Conservation (phyloP, 1,284 basidiomycete genomes). For the Flammula alnicola region DNA sequence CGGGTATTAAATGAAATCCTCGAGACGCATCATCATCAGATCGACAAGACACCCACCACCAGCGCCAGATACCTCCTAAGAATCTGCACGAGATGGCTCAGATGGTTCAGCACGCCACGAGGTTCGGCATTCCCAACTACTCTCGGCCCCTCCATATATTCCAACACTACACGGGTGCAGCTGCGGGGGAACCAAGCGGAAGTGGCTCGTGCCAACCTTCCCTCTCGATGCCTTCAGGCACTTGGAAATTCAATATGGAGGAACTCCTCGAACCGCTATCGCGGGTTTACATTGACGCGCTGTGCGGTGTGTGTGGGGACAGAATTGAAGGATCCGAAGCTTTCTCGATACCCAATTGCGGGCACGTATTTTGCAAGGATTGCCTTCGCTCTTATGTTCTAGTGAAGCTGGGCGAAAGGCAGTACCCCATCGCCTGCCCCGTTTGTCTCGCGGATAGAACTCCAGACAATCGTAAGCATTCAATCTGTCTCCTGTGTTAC, state of each 20-base stretch:
- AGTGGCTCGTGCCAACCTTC: not conserved
- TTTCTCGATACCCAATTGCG: slow-evolving; percentile 45
- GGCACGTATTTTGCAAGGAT: slow-evolving; percentile 57
- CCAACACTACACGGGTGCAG: too few species aligned
- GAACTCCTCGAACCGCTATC: not conserved
- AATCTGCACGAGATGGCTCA: too few species aligned
- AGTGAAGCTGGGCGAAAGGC: slow-evolving; percentile 54
- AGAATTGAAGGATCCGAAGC: not conserved
- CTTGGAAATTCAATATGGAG: not conserved
- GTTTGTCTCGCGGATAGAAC: slow-evolving; percentile 46
- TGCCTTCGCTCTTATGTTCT: slow-evolving; percentile 53
- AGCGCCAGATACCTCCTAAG: too few species aligned
- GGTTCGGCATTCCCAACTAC: too few species aligned
- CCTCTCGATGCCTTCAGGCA: not conserved
- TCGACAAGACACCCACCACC: not conserved
- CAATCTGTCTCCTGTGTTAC: not conserved
- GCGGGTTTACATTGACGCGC: not conserved
- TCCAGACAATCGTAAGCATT: slow-evolving; percentile 39
- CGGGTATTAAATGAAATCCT: not conserved
- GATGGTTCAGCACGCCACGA: too few species aligned
- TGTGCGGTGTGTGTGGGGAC: slow-evolving; percentile 26
- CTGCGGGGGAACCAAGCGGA: too few species aligned
- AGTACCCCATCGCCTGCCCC: slow-evolving; percentile 68
- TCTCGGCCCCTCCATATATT: too few species aligned
- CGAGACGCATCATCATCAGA: not conserved